A percentile compares a stretch with the other conserved stretches of the same genome.
These are phyloP conservation scores for Pascua guehoae DNA, from an alignment of 1,284 basidiomycete species.

Conservation along the genomic window DNA sequence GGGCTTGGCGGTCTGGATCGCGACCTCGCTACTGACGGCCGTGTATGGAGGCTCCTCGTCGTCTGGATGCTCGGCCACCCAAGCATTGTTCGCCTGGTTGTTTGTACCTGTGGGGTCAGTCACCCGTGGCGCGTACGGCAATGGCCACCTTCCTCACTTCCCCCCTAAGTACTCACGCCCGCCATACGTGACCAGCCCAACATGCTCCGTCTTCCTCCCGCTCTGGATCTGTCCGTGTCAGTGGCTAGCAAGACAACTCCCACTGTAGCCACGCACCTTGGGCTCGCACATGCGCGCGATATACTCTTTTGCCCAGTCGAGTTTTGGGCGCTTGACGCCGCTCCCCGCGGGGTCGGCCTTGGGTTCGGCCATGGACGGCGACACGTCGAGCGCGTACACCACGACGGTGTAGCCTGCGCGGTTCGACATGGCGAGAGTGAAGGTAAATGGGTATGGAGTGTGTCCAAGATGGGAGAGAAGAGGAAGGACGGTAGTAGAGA, in stretches of 20 bases:
- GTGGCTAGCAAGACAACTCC: background rate
- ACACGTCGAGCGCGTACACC: conserved; percentile 76
- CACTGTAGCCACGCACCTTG: conserved; percentile 58
- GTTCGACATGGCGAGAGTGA: conserved; percentile 24
- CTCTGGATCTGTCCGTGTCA: conserved; percentile 65
- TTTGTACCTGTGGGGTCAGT: conserved; percentile 58
- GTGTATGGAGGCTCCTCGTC: conserved; percentile 57
- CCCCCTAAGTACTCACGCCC: conserved; percentile 56
- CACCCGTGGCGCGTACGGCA: background rate
- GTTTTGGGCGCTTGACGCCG: conserved; percentile 64
- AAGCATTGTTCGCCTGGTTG: conserved; percentile 61
- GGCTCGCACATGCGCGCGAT: conserved; percentile 84
- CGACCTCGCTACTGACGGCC: conserved; percentile 71
- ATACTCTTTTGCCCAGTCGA: conserved; percentile 78
- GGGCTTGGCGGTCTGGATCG: conserved; percentile 71
- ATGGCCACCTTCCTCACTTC: background rate
- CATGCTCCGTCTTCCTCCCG: conserved; percentile 85
- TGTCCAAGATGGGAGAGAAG: background rate
- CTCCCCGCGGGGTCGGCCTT: conserved; percentile 59
- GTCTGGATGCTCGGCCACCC: conserved; percentile 29
- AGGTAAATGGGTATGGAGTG: background rate
- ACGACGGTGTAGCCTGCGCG: conserved; percentile 43
- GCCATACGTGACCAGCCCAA: conserved; percentile 79
- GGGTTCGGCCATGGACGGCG: conserved; percentile 72
- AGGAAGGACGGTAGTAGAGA: too few relatives aligned